phyloP scores from a whole-genome alignment of 768 basidiomycete genomes.

The Crucibulum laeve region DNA sequence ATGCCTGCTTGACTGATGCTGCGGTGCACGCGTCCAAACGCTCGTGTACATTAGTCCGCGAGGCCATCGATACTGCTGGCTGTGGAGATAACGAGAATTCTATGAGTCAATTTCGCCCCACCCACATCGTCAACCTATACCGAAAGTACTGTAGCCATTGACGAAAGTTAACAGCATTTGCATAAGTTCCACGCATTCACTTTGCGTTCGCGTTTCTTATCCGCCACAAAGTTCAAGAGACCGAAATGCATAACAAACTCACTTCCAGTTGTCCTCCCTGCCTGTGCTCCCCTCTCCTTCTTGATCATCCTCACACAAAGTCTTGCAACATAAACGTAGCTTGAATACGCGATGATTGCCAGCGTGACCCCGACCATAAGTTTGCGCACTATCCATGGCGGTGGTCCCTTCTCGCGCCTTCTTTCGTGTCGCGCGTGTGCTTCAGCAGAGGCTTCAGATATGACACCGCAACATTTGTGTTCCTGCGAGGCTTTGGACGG shows the following conservation, averaged over 20 bases:
- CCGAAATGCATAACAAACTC: slow-evolving; percentile 28
- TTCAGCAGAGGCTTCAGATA: slow-evolving; percentile 40
- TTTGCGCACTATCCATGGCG: slow-evolving; percentile 76
- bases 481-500: too few species aligned
- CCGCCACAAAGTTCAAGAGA: not conserved
- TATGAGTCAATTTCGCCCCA: too few species aligned
- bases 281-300: slow-evolving; percentile 34
- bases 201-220: not conserved
- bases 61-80: too few species aligned
- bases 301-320: slow-evolving; percentile 72
- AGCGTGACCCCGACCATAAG: slow-evolving; percentile 54
- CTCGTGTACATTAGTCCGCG: too few species aligned
- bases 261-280: slow-evolving; percentile 59
- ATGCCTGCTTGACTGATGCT: too few species aligned
- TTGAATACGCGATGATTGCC: slow-evolving; percentile 61
- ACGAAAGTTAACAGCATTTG: too few species aligned
- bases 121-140: too few species aligned
- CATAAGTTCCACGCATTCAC: too few species aligned
- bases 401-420: slow-evolving; percentile 46
- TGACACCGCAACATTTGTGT: slow-evolving; percentile 44
- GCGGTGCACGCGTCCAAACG: too few species aligned
- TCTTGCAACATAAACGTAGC: slow-evolving; percentile 75
- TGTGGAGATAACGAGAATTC: too few species aligned
- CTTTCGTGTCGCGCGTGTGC: slow-evolving; percentile 36
- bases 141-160: too few species aligned